Evolutionary conservation across 441 rosid genomes (phyloP), one percentile per base, ranked within the genome.

Genomic region (Populus hybrid): DNA sequence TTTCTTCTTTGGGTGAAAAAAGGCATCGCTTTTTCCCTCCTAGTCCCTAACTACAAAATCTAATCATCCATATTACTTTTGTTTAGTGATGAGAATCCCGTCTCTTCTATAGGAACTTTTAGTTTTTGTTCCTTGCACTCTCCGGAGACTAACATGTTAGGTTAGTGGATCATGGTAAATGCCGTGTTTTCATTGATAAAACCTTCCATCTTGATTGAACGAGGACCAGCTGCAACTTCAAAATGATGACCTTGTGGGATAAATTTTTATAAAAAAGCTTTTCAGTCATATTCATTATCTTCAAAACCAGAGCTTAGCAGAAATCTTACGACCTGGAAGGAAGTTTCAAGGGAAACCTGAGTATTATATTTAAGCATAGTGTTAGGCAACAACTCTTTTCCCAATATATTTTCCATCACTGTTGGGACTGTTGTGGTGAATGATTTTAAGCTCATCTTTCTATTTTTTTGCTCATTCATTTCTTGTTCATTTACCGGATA

Each of bases 401-500:
- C 12, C 35, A 53, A 11, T 42, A 42, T 10, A 42, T 42, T 42
- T 11, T 11, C 67, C 8, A 20, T 24, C 18, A 12, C 3, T 3
- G 18, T 14, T 18, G 9, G 8, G 12, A 12, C 57, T 38, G 6
- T 50, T 18, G 23, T 63, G 23, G 67, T 63, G 26, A 8, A 2
- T 14, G 67, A 21, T 63, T 10, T n/a, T 1, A 24, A 63, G 21
- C 26, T 63, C 12, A 57, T 57, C 57, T 36, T 16, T 20, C 26
- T 40, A 16, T 10, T 36, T 23, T 38, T 20, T n/a, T 34, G 18
- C 24, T 40, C 71, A 68, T 65, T 36, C 26, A 35, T 53, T 28
- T 10, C 57, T 32, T 71, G 18, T 3, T 77, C 65, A 57, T 42
- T 28, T 69, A 70, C 65, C 59, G 5, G 68, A 28, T 80, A 67